Conservation (phyloP, 75 land plant species). For the Selaginella tamariscina region DNA sequence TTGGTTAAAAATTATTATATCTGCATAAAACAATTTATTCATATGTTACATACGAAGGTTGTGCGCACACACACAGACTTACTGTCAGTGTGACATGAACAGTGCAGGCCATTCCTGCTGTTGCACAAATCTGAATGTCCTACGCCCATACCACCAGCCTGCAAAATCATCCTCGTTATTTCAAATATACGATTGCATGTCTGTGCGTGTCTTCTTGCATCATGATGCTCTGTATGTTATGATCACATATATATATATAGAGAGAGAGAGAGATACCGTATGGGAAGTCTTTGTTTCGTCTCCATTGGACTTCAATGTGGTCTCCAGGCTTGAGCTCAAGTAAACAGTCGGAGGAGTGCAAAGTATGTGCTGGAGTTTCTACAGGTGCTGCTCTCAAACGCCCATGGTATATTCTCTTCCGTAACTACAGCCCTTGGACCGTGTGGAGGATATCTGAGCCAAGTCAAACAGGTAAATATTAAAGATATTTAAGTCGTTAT, state of each 20-base stretch:
- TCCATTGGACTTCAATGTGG: conserved; percentile 21
- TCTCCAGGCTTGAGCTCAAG: conserved; percentile 17
- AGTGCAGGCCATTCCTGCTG: not conserved
- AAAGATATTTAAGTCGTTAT: too few relatives aligned
- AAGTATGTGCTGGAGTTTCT: conserved; percentile 4
- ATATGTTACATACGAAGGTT: not conserved
- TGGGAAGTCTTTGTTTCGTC: conserved; percentile 12
- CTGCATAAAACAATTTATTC: not conserved
- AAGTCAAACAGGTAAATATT: too few relatives aligned
- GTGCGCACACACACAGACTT: not conserved
- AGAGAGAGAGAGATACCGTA: conserved; percentile 5
- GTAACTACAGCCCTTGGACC: conserved; percentile 5
- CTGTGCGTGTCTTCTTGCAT: not conserved
- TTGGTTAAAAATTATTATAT: conserved; percentile 12
- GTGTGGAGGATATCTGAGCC: conserved; percentile 14
- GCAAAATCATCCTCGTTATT: conserved; percentile 10
- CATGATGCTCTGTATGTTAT: not conserved
- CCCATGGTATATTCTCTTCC: conserved; percentile 19
- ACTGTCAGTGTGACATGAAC: conserved; percentile 16
- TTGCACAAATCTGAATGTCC: conserved; percentile 12
- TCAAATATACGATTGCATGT: not conserved
- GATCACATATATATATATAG: not conserved
- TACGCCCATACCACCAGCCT: conserved; percentile 22
- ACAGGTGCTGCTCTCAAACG: conserved; percentile 12
- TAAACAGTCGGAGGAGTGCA: conserved; percentile 1